phyloP scores from a whole-genome alignment of 192 early-diverging fungal genomes.

The Coemansia sp. region DNA sequence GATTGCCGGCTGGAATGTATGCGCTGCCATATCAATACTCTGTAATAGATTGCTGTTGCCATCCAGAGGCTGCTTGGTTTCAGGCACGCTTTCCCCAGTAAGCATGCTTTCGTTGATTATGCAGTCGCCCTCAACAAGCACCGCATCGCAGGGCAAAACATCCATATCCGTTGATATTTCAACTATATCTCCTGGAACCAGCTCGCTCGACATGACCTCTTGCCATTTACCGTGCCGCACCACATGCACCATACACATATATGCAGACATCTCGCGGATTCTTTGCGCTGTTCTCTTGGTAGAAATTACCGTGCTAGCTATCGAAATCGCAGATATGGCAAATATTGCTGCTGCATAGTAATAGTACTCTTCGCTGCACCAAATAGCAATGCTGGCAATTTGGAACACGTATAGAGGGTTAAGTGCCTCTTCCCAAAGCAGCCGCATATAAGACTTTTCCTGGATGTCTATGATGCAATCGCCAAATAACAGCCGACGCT shows the following conservation, averaged over 20 bases:
- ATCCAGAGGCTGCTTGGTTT: conserved; percentile 76
- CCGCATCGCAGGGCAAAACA: conserved; percentile 83
- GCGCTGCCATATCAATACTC: conserved; percentile 27
- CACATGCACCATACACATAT: conserved; percentile 71
- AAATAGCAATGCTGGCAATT: conserved; percentile 70
- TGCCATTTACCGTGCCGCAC: conserved; percentile 57
- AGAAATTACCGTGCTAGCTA: conserved; percentile 72
- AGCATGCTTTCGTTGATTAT: conserved; percentile 98
- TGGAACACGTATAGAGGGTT: conserved; percentile 83
- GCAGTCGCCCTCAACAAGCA: conserved; percentile 88
- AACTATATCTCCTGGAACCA: conserved; percentile 94
- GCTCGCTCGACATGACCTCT: conserved; percentile 58
- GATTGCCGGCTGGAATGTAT: conserved; percentile 56
- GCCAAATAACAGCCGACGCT: conserved; percentile 65
- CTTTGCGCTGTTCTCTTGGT: conserved; percentile 64
- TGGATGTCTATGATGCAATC: conserved; percentile 65
- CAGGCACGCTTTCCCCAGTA: conserved; percentile 94
- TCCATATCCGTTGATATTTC: conserved; percentile 61
- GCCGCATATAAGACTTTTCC: conserved; percentile 60
- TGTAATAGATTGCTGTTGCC: conserved; percentile 5
- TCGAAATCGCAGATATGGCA: conserved; percentile 76
- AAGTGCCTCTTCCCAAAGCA: conserved; percentile 69
- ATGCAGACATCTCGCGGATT: conserved; percentile 78
- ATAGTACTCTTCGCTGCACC: conserved; percentile 89
- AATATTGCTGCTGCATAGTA: conserved; percentile 93